Conservation (phyloP, 768 basidiomycete genomes). For the Kwoniella europaea region DNA sequence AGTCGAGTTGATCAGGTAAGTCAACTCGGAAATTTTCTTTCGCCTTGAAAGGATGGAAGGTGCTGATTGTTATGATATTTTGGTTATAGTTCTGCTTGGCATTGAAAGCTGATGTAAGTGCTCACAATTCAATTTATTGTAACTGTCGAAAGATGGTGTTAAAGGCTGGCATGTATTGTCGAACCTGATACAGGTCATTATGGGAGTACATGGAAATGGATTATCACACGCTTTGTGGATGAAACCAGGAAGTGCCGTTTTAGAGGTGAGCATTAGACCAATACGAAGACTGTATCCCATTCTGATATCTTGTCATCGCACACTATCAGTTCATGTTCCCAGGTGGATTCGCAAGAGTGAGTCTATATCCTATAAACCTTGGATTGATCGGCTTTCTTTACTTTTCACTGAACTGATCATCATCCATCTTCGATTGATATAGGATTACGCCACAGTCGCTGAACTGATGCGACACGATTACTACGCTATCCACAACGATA, state of each 20-base stretch:
- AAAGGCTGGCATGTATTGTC: neutral
- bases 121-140: too few species aligned
- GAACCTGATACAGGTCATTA: constrained; percentile 30
- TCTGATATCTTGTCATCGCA: too few species aligned
- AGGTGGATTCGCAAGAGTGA: constrained; percentile 45
- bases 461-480: constrained; percentile 48
- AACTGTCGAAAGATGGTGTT: neutral
- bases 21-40: neutral
- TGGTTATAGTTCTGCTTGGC: constrained; percentile 36
- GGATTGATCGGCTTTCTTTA: too few species aligned
- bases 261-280: constrained; percentile 36
- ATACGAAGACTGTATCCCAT: too few species aligned
- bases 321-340: constrained; percentile 38
- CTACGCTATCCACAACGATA: constrained; percentile 43
- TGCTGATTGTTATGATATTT: neutral
- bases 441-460: constrained; percentile 46
- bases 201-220: constrained; percentile 53
- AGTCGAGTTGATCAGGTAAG: constrained; percentile 35
- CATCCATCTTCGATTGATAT: neutral
- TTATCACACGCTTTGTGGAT: constrained; percentile 49
- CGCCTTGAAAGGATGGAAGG: neutral
- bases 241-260: constrained; percentile 41
- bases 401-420: neutral
- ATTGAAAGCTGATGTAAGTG: constrained; percentile 34
- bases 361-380: neutral